Evolutionary conservation across 73 alveolate genomes (phyloP), one percentile per base, ranked within the genome.

Genomic region (Durusdinium trenchii): DNA sequence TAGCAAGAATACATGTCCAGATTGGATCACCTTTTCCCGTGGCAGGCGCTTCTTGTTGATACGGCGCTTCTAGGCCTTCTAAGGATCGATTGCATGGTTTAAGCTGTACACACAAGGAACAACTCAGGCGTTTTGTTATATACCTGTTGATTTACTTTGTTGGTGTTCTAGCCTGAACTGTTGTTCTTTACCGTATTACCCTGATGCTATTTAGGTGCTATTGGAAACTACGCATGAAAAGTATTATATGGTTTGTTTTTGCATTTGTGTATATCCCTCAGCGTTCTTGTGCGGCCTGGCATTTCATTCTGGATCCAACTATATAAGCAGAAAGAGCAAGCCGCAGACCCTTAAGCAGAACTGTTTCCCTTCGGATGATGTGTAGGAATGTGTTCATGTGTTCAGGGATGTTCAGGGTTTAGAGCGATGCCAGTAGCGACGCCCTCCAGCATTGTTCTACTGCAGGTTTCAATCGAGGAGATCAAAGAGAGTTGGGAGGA

Each of bases 401-500:
- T 18, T 35, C 16, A 3, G 3, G 7, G 51, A 32, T n/a, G 10
- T 46, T 3, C 43, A 12, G 0, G 62, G 35, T 46, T 73, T 36
- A 20, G 42, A 45, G 40, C 87, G 35, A 43, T 36, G 48, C 12
- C 40, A 23, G 12, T 57, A 12, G 69, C 32, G 23, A 57, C 69
- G 12, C 69, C 32, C 23, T 57, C n/a, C n/a, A n/a, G 69, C 12
- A 16, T 57, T 57, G 12, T 57, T 57, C 32, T 16, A 57, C 32
- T 16, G 32, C n/a, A 81, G 91, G 91, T 81, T 0, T 81, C 91
- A 0, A 47, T 81, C 6, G 91, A 81, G 23, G 91, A 81, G 91
- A 81, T 81, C 91, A 46, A 48, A 47, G 91, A 81, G 91, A 81
- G 91, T 47, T 81, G 91, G 91, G 91, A 81, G 50, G 91, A 81